These are phyloP conservation scores for Rhizophagus sp. DNA, from an alignment of 192 early-diverging fungal species.

Conservation along the genomic window DNA sequence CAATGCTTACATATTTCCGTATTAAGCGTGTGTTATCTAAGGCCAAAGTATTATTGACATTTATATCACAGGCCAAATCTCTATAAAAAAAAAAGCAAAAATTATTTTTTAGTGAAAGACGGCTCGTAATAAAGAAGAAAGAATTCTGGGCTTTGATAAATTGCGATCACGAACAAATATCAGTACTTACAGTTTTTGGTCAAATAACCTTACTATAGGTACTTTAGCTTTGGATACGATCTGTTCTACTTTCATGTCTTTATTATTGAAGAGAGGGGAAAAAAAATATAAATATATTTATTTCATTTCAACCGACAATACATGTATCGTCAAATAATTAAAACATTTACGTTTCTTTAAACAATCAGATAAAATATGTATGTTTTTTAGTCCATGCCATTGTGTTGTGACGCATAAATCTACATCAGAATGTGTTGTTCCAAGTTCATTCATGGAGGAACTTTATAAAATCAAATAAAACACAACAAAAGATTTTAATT, in stretches of 20 bases:
- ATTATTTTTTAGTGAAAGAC: too few species aligned
- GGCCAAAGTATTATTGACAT: conserved; percentile 91
- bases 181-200: conserved; percentile 71
- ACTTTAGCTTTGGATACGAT: conserved; percentile 87
- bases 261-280: conserved; percentile 14
- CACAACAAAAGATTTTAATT: neutral
- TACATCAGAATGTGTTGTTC: conserved; percentile 81
- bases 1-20: conserved; percentile 84
- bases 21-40: conserved; percentile 90
- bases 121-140: too few species aligned
- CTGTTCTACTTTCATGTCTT: conserved; percentile 77
- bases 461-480: conserved; percentile 37
- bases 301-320: neutral
- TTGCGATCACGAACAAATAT: too few species aligned
- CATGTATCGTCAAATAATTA: neutral
- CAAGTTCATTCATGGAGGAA: conserved; percentile 87
- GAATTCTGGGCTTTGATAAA: too few species aligned
- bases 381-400: conserved; percentile 73
- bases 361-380: conserved; percentile 70
- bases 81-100: too few species aligned
- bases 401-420: conserved; percentile 91
- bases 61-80: conserved; percentile 83
- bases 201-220: conserved; percentile 90
- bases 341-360: conserved; percentile 67
- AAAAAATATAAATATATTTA: neutral